Evolutionary conservation across 2,329 filamentous ascomycete genomes (phyloP).

Genomic region (Teratosphaeria pseudoeucalypti): DNA sequence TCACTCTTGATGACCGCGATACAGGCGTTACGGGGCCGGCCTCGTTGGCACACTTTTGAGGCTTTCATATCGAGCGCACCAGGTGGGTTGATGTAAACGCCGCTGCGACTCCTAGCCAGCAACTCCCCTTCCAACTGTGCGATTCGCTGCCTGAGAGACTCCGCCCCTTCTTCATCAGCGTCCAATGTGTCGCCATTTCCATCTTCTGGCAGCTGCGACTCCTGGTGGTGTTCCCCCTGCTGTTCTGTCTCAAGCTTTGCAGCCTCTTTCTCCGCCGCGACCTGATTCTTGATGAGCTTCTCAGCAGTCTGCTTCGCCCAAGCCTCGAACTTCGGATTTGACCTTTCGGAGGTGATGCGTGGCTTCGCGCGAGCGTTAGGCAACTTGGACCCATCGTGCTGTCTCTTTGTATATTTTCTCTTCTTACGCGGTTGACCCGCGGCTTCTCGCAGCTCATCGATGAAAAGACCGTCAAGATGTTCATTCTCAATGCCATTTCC

Average conservation of each 20-base stretch:
- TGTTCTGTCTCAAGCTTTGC: not conserved
- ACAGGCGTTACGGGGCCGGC: conserved; percentile 33
- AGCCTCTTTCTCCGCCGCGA: not conserved
- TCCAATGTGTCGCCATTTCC: not conserved
- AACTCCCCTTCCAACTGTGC: conserved; percentile 18
- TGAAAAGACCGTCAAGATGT: not conserved
- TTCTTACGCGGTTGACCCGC: not conserved
- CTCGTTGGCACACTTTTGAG: conserved; percentile 11
- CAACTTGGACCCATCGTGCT: not conserved
- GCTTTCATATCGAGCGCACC: conserved; percentile 26
- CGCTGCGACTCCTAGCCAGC: conserved; percentile 23
- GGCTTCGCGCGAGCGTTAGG: conserved; percentile 12
- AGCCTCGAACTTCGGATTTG: conserved; percentile 12
- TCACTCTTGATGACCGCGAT: conserved; percentile 34
- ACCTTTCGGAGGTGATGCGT: conserved; percentile 7
- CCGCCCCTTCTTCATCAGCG: not conserved
- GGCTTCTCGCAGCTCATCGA: not conserved
- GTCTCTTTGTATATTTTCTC: not conserved
- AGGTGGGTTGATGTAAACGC: conserved; percentile 37
- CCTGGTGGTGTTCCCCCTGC: not conserved
- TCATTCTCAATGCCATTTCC: not conserved
- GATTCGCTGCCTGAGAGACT: not conserved
- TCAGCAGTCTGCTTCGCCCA: conserved; percentile 7
- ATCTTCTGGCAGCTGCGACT: not conserved
- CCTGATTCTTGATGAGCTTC: not conserved